Base-by-base conservation (phyloP, 2,329 filamentous ascomycete genomes). In the Aspergillus melleus region DNA sequence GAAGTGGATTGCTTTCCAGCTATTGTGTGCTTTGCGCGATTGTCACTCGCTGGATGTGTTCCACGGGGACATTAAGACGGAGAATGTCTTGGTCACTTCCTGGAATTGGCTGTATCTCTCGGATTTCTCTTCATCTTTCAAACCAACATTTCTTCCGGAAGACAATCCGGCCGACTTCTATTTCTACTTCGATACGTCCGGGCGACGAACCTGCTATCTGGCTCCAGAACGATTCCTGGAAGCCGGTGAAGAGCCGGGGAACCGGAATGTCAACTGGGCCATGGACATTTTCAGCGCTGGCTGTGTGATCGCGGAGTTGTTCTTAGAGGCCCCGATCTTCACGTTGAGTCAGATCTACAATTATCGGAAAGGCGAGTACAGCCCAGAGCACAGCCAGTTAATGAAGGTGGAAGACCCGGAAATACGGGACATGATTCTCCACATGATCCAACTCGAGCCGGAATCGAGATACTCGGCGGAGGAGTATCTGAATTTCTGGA, bases 81-180 rank as follows among this genome's bases (percentile, higher is more conserved):
- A 99, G 76, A 99, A 99, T 70, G 87, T 96, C 39, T 81, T 99
- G 52, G 94, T 99, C 54, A 99, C 95, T 0, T 98, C 95, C 6
- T 99, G 95, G 95, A 97, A 98, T 79, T 99, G 96, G 95, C 84
- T 99, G 2, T 99, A 98, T 74, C 84, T 99, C 42, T 89, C 93
- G n/a, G 95, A 99, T 75, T 99, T 98, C 74, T 96, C 94, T 4
- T 92, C 94, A 0, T 89, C 91, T 0, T 98, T 96, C 80, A 99
- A 99, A 72, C 95, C 93, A 11, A 91, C 93, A 5, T 91, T 92
- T 75, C 82, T 99, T 2, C 95, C 95, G 2, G 94, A 97, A 74
- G 93, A 99, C 70, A 98, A 99, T 70, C 95, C 95, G 1, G 93
- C 92, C 16, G 92, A 98, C 70, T 99, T 98, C 71, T 96, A 93